phyloP scores from a whole-genome alignment of 805 yeast genomes.

The Cyberlindnera sargentensis region DNA sequence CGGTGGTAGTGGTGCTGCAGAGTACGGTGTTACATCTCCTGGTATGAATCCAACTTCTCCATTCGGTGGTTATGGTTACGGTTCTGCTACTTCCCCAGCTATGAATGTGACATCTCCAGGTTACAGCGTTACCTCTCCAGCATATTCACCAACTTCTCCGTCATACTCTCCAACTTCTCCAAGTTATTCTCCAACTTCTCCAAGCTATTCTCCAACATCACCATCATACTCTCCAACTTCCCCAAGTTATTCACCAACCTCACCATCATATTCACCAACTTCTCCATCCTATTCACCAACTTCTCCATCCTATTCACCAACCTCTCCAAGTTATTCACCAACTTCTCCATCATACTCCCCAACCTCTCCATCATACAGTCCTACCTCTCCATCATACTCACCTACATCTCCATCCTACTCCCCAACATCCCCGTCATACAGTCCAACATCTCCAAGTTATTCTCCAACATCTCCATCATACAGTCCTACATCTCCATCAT shows the following conservation, averaged over 20 bases:
- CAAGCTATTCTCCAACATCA: slow-evolving; percentile 48
- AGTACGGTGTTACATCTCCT: slow-evolving; percentile 51
- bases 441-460: slow-evolving; percentile 66
- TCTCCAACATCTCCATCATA: slow-evolving; percentile 68
- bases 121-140: slow-evolving; percentile 61
- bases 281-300: slow-evolving; percentile 34
- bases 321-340: slow-evolving; percentile 34
- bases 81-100: slow-evolving; percentile 43
- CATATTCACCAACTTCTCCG: slow-evolving; percentile 77
- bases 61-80: slow-evolving; percentile 34
- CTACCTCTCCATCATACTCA: slow-evolving; percentile 61
- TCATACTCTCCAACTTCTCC: slow-evolving; percentile 46
- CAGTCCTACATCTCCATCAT: slow-evolving; percentile 67
- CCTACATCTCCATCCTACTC: slow-evolving; percentile 72
- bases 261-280: slow-evolving; percentile 40
- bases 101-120: slow-evolving; percentile 44
- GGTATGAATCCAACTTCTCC: slow-evolving; percentile 41
- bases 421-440: slow-evolving; percentile 63
- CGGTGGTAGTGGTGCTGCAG: slow-evolving; percentile 52
- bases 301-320: slow-evolving; percentile 40
- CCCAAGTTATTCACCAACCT: slow-evolving; percentile 59
- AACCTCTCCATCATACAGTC: slow-evolving; percentile 12
- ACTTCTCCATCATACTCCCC: slow-evolving; percentile 16
- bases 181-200: slow-evolving; percentile 58
- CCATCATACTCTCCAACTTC: slow-evolving; percentile 47